Conservation (phyloP, 1,284 basidiomycete genomes). For the Pseudozyma tsukubaensis region DNA sequence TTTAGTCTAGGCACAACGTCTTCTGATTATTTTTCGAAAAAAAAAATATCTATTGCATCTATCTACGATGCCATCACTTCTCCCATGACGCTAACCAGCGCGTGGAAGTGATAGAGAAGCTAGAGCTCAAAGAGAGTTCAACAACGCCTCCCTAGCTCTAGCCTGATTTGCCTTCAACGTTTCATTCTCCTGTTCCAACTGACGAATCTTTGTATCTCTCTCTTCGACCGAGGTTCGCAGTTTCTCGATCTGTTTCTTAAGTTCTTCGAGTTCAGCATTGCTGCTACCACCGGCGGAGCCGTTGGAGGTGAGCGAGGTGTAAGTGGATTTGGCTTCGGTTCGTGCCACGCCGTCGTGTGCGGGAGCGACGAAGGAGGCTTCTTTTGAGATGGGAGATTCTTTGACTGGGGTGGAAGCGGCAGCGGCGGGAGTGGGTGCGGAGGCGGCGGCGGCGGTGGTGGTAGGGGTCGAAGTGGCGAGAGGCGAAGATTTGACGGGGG, state of each 20-base stretch:
- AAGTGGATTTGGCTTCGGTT: no score
- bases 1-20: no score
- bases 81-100: no score
- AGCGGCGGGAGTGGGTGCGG: slow-evolving; percentile 2
- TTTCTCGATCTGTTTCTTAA: slow-evolving; percentile 36
- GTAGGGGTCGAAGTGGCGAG: background rate
- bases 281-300: background rate
- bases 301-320: slow-evolving; percentile 2
- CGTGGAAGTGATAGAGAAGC: background rate
- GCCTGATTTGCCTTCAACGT: slow-evolving; percentile 46
- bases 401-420: slow-evolving; percentile 4
- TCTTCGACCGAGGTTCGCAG: slow-evolving; percentile 52
- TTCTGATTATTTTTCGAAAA: background rate
- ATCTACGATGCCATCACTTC: background rate
- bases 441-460: slow-evolving; percentile 1
- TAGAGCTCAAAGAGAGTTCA: slow-evolving; percentile 15
- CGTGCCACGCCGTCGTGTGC: background rate
- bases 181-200: slow-evolving; percentile 65
- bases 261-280: slow-evolving; percentile 21
- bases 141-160: slow-evolving; percentile 44
- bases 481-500: slow-evolving; percentile 18
- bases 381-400: slow-evolving; percentile 5
- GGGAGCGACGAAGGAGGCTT: background rate
- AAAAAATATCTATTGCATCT: background rate
- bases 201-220: slow-evolving; percentile 57